Evolutionary conservation across 768 basidiomycete genomes (phyloP).

Genomic region (Vararia minispora): DNA sequence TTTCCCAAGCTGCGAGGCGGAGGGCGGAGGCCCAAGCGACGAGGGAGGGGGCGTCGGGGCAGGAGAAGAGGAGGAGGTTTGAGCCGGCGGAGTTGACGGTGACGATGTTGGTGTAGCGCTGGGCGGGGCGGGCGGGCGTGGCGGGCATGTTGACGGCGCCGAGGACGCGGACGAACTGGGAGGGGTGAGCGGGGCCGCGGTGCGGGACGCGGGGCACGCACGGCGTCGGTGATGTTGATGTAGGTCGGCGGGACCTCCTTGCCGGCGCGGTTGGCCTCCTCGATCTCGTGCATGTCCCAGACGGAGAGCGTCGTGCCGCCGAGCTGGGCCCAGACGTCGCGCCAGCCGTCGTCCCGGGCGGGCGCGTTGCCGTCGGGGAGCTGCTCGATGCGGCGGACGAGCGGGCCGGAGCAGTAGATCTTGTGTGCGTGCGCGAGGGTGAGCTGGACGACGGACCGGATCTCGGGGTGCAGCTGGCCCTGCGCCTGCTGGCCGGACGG

Average conservation of each 20-base stretch:
- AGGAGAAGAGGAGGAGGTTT: conserved; percentile 83
- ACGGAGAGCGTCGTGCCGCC: conserved; percentile 83
- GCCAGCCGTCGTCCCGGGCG: conserved; percentile 68
- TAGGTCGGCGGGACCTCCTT: conserved; percentile 80
- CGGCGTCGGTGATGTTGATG: conserved; percentile 81
- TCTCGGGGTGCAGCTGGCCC: conserved; percentile 63
- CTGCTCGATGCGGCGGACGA: conserved; percentile 68
- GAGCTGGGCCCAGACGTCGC: conserved; percentile 82
- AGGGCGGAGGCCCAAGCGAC: conserved; percentile 89
- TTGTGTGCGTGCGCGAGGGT: conserved; percentile 73
- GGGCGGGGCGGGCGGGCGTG: conserved; percentile 34
- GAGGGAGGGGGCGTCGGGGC: conserved; percentile 56
- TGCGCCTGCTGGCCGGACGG: conserved; percentile 19
- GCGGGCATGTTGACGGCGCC: conserved; percentile 62
- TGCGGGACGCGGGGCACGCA: conserved; percentile 29
- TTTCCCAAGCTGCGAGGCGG: conserved; percentile 89
- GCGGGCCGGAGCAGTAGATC: conserved; percentile 78
- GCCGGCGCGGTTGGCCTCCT: conserved; percentile 71
- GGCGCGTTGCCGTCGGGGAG: conserved; percentile 64
- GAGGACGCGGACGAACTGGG: conserved; percentile 67
- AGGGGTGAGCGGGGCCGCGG: conserved; percentile 8
- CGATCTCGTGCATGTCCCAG: conserved; percentile 86
- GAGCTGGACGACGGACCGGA: conserved; percentile 66
- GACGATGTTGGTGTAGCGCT: conserved; percentile 67
- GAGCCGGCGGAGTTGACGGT: conserved; percentile 91